Evolutionary conservation across 768 basidiomycete species (phyloP).

Genomic region (Dendrothele bispora): DNA sequence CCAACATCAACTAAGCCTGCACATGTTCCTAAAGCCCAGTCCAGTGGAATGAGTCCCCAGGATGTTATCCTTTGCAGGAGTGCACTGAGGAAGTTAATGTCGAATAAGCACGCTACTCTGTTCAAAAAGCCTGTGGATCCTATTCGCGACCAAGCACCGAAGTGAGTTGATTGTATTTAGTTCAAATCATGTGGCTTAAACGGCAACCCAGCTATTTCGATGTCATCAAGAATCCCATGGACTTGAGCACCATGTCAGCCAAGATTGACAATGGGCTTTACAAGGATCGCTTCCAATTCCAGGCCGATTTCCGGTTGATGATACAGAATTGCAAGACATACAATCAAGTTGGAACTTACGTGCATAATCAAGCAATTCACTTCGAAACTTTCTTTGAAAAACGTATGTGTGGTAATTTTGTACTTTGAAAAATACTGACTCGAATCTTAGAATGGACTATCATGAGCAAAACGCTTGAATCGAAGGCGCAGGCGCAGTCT

Average conservation of each 20-base stretch:
- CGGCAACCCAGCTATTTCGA: conserved; percentile 85
- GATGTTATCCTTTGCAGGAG: conserved; percentile 77
- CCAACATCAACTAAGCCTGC: conserved; percentile 38
- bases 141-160: conserved; percentile 86
- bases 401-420: conserved; percentile 47
- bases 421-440: neutral
- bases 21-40: conserved; percentile 67
- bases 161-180: conserved; percentile 46
- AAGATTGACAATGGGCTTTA: conserved; percentile 89
- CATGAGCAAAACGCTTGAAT: conserved; percentile 81
- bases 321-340: conserved; percentile 84
- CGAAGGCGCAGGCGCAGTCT: conserved; percentile 15
- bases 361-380: conserved; percentile 71
- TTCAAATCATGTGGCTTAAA: neutral
- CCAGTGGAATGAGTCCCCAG: conserved; percentile 71
- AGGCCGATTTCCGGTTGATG: conserved; percentile 86
- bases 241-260: conserved; percentile 83
- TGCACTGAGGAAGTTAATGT: conserved; percentile 76
- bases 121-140: conserved; percentile 96
- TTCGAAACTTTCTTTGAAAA: conserved; percentile 86
- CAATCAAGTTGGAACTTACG: conserved; percentile 70
- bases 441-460: conserved; percentile 78
- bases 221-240: conserved; percentile 92
- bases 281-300: conserved; percentile 79
- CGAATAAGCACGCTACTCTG: conserved; percentile 68